These are phyloP conservation scores for Pseudogymnoascus sp. DNA, from an alignment of 2,329 filamentous ascomycete species.

Conservation along the genomic window DNA sequence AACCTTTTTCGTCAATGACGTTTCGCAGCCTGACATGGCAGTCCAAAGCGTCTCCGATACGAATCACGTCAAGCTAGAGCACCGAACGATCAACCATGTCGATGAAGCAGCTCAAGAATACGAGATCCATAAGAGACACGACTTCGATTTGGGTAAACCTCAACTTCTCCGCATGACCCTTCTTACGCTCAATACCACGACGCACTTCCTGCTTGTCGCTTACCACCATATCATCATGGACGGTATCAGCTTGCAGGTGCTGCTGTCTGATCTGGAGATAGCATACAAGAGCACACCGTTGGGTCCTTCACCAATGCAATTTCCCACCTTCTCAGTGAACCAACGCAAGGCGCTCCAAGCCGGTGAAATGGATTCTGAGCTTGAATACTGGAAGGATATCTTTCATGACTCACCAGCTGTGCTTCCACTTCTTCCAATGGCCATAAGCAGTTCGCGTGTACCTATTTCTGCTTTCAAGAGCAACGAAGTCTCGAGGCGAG, in stretches of 20 bases:
- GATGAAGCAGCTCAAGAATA: slow-evolving; percentile 22
- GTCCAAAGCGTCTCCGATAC: slow-evolving; percentile 20
- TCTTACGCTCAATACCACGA: slow-evolving; percentile 26
- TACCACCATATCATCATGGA: slow-evolving; percentile 46
- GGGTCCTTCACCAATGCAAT: slow-evolving; percentile 24
- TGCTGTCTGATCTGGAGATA: slow-evolving; percentile 37
- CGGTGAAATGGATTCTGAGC: slow-evolving; percentile 23
- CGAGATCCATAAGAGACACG: slow-evolving; percentile 22
- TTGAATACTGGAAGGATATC: slow-evolving; percentile 29
- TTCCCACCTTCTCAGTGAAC: slow-evolving; percentile 27
- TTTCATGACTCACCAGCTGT: slow-evolving; percentile 21
- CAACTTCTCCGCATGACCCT: slow-evolving; percentile 29
- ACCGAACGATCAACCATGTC: slow-evolving; percentile 12
- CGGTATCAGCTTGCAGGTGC: slow-evolving; percentile 35
- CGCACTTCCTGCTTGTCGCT: slow-evolving; percentile 35
- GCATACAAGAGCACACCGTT: slow-evolving; percentile 30
- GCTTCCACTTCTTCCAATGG: slow-evolving; percentile 30
- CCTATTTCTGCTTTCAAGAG: slow-evolving; percentile 18
- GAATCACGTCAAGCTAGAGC: slow-evolving; percentile 20
- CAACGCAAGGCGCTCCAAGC: slow-evolving; percentile 26
- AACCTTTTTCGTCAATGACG: slow-evolving; percentile 10
- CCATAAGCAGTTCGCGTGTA: slow-evolving; percentile 16
- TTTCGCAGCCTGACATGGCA: slow-evolving; percentile 10
- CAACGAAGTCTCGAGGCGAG: slow-evolving; percentile 13
- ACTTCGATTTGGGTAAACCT: slow-evolving; percentile 33